Evolutionary conservation across 352 stramenopile genomes (phyloP), one percentile per base, ranked within the genome.

Genomic region (Globisporangium paroecandrum): DNA sequence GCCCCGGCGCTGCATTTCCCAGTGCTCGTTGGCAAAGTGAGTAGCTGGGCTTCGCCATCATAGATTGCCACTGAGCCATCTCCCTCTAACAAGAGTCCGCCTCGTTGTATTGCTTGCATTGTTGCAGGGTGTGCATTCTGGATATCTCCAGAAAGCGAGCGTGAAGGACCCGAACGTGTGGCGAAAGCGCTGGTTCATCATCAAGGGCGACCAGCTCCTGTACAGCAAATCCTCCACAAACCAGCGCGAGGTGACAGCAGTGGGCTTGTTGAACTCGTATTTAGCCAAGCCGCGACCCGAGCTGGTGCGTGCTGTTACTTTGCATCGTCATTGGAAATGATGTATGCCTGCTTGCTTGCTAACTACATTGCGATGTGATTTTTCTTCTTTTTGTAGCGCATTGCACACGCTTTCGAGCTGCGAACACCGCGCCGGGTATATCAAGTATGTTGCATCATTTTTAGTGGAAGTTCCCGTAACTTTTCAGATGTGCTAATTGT

Each of bases 151-250:
- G 64, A 95, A 95, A 64, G 85, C 81, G 18, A 95, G 87, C 57
- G 75, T 90, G 32, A 91, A 88, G 41, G 79, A 94, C 55, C 65
- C 82, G 3, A 93, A 87, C 51, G 73, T 95, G 25, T 95, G 87
- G 87, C 81, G 85, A 46, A 89, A 89, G 70, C 85, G 87, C 15
- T 95, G 87, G 87, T 95, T 95, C 72, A 87, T 95, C 63, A 77
- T 95, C 62, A 94, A 93, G 76, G 85, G 89, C 57, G 85, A 95
- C 60, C 87, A 95, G 60, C 72, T 95, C 2, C 62, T 92, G 51
- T 95, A 95, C 68, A 94, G 87, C 73, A 95, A 95, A 68, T 91
- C 83, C 1, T 83, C 88, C 36, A 80, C 81, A 27, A 90, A 95
- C 65, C 87, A 92, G 66, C 83, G 86, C 29, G 87, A 95, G 22